Conservation (phyloP, 2,329 filamentous ascomycete species). For the Alternaria sp. region DNA sequence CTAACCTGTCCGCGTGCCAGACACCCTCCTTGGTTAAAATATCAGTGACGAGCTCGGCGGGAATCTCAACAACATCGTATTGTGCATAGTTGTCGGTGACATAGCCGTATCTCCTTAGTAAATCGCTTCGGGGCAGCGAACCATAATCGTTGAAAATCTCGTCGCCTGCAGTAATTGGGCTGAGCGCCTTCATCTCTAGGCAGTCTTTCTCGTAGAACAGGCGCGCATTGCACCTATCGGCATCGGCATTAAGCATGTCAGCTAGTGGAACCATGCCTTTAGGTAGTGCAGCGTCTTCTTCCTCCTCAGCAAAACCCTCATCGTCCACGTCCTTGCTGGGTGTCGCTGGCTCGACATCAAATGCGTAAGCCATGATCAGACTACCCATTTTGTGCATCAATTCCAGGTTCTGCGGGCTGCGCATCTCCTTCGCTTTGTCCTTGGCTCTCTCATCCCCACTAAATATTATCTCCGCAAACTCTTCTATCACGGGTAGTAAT, state of each 20-base stretch:
- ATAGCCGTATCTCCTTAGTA: constrained; percentile 86
- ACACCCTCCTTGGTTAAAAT: constrained; percentile 21
- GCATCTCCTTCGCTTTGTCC: constrained; percentile 51
- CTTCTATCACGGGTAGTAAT: constrained; percentile 62
- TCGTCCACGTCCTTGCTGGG: constrained; percentile 64
- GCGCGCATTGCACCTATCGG: constrained; percentile 77
- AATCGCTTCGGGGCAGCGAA: constrained; percentile 80
- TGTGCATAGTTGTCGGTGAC: constrained; percentile 78
- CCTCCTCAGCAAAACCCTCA: constrained; percentile 58
- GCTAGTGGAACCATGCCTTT: constrained; percentile 93
- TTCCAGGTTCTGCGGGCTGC: constrained; percentile 59
- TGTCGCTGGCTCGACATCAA: constrained; percentile 71
- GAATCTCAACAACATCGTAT: constrained; percentile 84
- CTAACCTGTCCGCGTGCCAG: constrained; percentile 43
- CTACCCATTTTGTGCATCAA: constrained; percentile 83
- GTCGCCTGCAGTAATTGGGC: constrained; percentile 72
- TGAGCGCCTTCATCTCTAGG: constrained; percentile 76
- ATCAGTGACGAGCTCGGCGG: constrained; percentile 64
- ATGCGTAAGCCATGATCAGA: constrained; percentile 91
- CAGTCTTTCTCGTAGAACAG: constrained; percentile 66
- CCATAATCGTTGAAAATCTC: constrained; percentile 93
- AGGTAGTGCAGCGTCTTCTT: constrained; percentile 58
- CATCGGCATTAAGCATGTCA: constrained; percentile 88
- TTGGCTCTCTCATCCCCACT: constrained; percentile 47
- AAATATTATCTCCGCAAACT: constrained; percentile 50